Percentiles rank a stretch among this genome's conserved stretches.
Conservation (phyloP, 805 yeast species). For the Myxozyma monticola region DNA sequence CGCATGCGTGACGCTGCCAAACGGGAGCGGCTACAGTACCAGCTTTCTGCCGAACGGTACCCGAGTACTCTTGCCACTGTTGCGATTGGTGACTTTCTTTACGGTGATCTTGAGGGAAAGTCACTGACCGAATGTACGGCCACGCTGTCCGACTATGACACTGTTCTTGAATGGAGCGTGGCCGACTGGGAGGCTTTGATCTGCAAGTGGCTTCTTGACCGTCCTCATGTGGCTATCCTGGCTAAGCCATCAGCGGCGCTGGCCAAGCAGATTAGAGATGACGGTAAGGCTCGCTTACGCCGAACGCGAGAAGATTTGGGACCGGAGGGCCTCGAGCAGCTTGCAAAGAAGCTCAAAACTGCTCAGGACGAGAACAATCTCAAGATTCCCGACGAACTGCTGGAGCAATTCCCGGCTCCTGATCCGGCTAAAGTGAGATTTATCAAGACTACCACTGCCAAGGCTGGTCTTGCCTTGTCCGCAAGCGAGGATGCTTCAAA, state of each 20-base stretch:
- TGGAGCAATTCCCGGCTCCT: constrained; percentile 65
- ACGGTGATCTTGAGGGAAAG: constrained; percentile 65
- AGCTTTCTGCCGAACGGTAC: constrained; percentile 35
- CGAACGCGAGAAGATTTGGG: constrained; percentile 58
- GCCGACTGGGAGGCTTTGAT: constrained; percentile 67
- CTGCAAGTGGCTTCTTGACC: constrained; percentile 55
- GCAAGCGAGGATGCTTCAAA: background rate
- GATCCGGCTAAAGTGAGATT: constrained; percentile 74
- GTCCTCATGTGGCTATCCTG: constrained; percentile 62
- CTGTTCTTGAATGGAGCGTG: constrained; percentile 58
- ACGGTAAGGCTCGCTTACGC: constrained; percentile 50
- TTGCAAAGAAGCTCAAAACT: constrained; percentile 52
- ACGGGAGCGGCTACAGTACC: constrained; percentile 60
- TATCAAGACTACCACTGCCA: constrained; percentile 65
- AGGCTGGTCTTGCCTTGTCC: constrained; percentile 50
- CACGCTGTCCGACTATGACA: constrained; percentile 60
- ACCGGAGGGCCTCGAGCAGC: constrained; percentile 54
- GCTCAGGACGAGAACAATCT: constrained; percentile 70
- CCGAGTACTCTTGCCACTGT: constrained; percentile 51
- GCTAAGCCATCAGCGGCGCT: constrained; percentile 69
- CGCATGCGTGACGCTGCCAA: constrained; percentile 69
- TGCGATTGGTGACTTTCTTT: constrained; percentile 76
- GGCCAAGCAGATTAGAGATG: constrained; percentile 53
- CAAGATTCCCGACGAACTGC: constrained; percentile 71
- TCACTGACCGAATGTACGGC: constrained; percentile 58